phyloP scores from a whole-genome alignment of 495 filamentous ascomycete genomes.

The Hypoxylon lenormandii region DNA sequence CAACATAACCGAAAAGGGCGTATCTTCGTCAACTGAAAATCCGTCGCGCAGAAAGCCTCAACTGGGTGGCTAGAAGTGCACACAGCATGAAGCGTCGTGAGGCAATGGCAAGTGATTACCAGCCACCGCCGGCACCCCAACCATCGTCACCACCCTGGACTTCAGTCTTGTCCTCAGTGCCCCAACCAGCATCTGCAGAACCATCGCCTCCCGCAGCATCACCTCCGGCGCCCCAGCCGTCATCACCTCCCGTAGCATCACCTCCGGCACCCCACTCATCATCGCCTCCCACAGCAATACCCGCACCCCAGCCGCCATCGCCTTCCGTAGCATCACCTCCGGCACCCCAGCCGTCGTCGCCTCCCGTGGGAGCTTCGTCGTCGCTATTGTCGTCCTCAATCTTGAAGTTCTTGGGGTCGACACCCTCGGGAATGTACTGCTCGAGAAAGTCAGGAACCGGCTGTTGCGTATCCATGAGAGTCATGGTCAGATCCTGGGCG shows the following conservation, averaged over 20 bases:
- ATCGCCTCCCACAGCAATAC: conserved; percentile 18
- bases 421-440: conserved; percentile 68
- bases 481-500: conserved; percentile 76
- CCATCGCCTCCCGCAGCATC: background rate
- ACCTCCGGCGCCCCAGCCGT: conserved; percentile 6
- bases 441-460: conserved; percentile 84
- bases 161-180: background rate
- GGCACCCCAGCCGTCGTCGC: conserved; percentile 42
- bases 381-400: conserved; percentile 75
- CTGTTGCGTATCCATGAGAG: conserved; percentile 82
- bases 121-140: conserved; percentile 6
- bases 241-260: conserved; percentile 18
- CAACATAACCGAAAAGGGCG: background rate
- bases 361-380: conserved; percentile 50
- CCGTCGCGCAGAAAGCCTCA: background rate
- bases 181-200: conserved; percentile 17
- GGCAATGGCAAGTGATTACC: background rate
- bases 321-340: conserved; percentile 14
- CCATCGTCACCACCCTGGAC: background rate
- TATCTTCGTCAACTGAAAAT: conserved; percentile 7
- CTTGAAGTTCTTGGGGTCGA: conserved; percentile 57
- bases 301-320: conserved; percentile 15
- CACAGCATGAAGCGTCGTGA: too few species aligned
- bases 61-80: background rate
- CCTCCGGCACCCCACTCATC: conserved; percentile 43